phyloP scores from a whole-genome alignment of 2,329 filamentous ascomycete species.

The Xylariaceae sp. region DNA sequence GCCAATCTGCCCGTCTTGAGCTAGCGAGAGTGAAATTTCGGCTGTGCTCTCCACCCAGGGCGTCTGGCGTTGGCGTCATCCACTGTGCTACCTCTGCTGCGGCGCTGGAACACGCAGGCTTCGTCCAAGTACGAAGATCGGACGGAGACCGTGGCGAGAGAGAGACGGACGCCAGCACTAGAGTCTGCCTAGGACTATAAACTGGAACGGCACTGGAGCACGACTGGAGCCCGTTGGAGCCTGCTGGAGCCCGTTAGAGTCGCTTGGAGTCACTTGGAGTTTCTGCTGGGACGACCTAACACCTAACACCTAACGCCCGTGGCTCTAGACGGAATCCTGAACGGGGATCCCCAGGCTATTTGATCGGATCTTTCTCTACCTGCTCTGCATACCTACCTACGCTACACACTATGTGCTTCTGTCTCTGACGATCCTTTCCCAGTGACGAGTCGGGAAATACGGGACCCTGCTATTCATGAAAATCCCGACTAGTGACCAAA shows the following conservation, averaged over 20 bases:
- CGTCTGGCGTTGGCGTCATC: conserved; percentile 4
- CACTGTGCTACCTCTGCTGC: conserved; percentile 3
- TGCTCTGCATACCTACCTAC: too few relatives aligned
- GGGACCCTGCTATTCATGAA: conserved; percentile 2
- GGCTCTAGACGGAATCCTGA: not conserved
- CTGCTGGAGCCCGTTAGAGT: too few relatives aligned
- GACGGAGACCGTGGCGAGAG: conserved; percentile 6
- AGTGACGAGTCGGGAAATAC: not conserved
- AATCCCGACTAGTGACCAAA: conserved; percentile 4
- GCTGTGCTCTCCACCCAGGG: conserved; percentile 7
- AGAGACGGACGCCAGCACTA: not conserved
- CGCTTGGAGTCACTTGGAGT: too few relatives aligned
- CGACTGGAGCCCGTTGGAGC: not conserved
- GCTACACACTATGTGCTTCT: not conserved
- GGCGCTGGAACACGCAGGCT: conserved; percentile 3
- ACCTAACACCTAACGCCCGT: not conserved
- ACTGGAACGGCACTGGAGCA: not conserved
- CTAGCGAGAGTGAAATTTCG: conserved; percentile 2
- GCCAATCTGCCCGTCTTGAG: not conserved
- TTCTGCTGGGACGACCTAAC: not conserved
- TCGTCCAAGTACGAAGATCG: conserved; percentile 2
- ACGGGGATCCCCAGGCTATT: conserved; percentile 15
- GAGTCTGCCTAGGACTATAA: not conserved
- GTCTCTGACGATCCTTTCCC: conserved; percentile 10
- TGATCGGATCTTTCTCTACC: not conserved